Base-by-base conservation (phyloP, 2,329 filamentous ascomycete genomes). In the Phialocephala sp. region DNA sequence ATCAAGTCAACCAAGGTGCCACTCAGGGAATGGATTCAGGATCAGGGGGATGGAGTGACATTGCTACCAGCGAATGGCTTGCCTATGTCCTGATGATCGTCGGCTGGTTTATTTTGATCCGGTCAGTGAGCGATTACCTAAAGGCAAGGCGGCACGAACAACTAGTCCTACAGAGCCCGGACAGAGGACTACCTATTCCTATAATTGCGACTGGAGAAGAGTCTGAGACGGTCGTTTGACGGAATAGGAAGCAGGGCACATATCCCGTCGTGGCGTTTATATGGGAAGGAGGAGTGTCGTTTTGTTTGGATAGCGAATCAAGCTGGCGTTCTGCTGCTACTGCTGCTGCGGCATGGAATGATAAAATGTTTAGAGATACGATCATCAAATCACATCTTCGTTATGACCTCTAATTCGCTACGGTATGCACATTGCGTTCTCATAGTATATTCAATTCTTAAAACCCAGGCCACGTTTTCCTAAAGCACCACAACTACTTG, bases 101-200 rank as follows among this genome's bases (percentile, higher is more conserved):
- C 1, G 95, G 95, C 5, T 99, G 95, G 95, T 98, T 98, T 76
- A 93, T 99, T 68, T 82, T 99, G 68, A 98, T 99, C 76, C 88
- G 94, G 78, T 90, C 93, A n/a, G 88, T 97, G 20, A 93, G 91
- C 73, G 94, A 98, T 77, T 99, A 95, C 76, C 80, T 98, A 68
- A 87, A 89, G 71, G 95, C 93, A 43, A 86, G 94, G 76, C 85
- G 93, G 75, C 95, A 98, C 76, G 95, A 99, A 80, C 92, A 95
- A 77, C 83, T 99, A 59, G 93, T 99, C 5, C 81, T 97, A 71
- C 94, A 97, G 77, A 97, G 93, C 76, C 95, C 95, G 0, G 94
- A 97, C 73, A 86, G 95, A 41, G 94, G 94, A 1, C 82, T 98
- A 60, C 89, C 89, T 20, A 87, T 97, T 47, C 90, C 95, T 2